Base-by-base conservation (phyloP, 495 filamentous ascomycete genomes). In the Clohesyomyces aquaticus region DNA sequence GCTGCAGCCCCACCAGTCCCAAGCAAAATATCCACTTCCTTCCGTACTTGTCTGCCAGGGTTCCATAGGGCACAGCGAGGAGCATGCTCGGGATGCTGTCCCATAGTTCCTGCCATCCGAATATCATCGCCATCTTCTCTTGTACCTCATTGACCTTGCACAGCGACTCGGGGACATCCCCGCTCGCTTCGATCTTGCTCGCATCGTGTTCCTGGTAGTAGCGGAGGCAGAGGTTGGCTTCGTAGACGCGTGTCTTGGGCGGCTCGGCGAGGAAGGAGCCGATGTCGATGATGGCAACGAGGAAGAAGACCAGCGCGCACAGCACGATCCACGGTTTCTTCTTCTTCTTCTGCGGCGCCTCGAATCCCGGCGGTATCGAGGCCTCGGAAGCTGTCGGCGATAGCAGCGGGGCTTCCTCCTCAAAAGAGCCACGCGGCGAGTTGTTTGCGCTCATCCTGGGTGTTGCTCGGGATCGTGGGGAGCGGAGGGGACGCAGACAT, bases 1-100 rank as follows among this genome's bases (percentile, higher is more conserved):
- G 42, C 42, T 67, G 56, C 53, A 66, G 26, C n/a, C 68, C 64
- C n/a, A 65, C 16, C 35, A 64, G 29, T 11, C 54, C 25, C 12
- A 50, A 18, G 26, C 35, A 32, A 27, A 71, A 63, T 8, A 71
- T 43, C 61, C 64, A 67, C 46, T 61, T 67, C 46, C 68, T 49
- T 0, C 63, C 68, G 18, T 35, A 27, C 28, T 61, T 59, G 26
- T 71, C 68, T 11, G 64, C 68, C 29, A 71, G 52, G 32, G 51
- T 48, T 3, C 68, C 64, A 32, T 45, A 65, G 29, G 68, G 68
- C 21, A 71, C 52, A 2, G 63, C 59, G 18, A 71, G 45, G 28
- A 71, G 46, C 21, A 71, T 63, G n/a, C 59, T 51, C 2, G 64
- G 68, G 9, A 71, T 65, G n/a, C 53, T 22, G 27, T 71, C 68